These are phyloP conservation scores for Colletotrichum zoysiae DNA, from an alignment of 2,329 filamentous ascomycete genomes.

Conservation along the genomic window DNA sequence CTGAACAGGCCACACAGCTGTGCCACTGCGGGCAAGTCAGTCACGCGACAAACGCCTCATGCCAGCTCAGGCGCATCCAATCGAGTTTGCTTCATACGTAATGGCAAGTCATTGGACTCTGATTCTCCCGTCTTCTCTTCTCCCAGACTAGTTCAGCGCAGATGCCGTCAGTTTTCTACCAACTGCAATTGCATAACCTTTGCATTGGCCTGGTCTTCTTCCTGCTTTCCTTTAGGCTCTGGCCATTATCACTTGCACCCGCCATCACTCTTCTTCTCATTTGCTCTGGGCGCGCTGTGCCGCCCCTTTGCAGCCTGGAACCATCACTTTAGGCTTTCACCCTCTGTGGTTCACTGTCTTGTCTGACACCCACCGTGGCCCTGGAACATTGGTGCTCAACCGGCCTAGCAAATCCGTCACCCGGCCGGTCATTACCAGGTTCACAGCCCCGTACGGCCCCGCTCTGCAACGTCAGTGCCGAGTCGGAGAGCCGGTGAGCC, in stretches of 20 bases:
- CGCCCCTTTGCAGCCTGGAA: not conserved
- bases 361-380: not conserved
- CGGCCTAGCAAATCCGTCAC: slow-evolving; percentile 8
- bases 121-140: slow-evolving; percentile 5
- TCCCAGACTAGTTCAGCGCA: slow-evolving; percentile 11
- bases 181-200: slow-evolving; percentile 25
- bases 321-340: slow-evolving; percentile 18
- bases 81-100: slow-evolving; percentile 12
- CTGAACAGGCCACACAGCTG: slow-evolving; percentile 33
- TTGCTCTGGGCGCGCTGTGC: slow-evolving; percentile 15
- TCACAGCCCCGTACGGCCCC: slow-evolving; percentile 23
- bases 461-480: slow-evolving; percentile 31
- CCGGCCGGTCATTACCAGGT: slow-evolving; percentile 9
- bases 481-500: slow-evolving; percentile 27
- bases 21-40: slow-evolving; percentile 30
- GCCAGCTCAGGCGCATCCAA: slow-evolving; percentile 17
- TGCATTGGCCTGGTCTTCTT: slow-evolving; percentile 9
- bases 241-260: slow-evolving; percentile 8
- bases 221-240: not conserved
- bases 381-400: slow-evolving; percentile 5
- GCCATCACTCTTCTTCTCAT: slow-evolving; percentile 13
- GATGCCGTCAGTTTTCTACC: slow-evolving; percentile 23
- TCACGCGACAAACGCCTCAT: slow-evolving; percentile 41
- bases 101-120: slow-evolving; percentile 21
- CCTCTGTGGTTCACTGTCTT: not conserved